Base-by-base conservation (phyloP, 768 basidiomycete genomes). In the Chlorophyllum brunneum region DNA sequence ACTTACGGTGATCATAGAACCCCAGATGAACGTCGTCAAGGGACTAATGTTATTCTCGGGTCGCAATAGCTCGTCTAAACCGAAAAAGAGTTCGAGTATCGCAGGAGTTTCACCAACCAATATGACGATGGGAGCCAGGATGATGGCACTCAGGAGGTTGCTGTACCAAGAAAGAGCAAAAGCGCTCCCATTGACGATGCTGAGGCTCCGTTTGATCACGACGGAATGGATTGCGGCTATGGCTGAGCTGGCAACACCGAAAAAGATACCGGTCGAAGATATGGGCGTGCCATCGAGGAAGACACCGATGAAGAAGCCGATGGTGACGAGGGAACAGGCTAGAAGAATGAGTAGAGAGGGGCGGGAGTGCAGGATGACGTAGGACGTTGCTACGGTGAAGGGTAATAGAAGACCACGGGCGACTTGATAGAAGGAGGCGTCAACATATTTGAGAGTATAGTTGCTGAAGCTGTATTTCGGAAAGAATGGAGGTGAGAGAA, bases 401-500 rank as follows among this genome's bases (percentile, higher is more conserved):
- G 95, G 95, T 20, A 98, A 83, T 24, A 98, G 82, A 55, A 98
- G 78, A 8, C 95, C 95, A 13, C 95, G 86, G 0, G 95, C 95
- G 56, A 98, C 88, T 72, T 95, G 94, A 67, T 95, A 94, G 69
- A 95, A 93, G 0, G 92, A 94, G 10, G 92, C 91, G 51, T 94
- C 93, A 59, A 97, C 94, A 62, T 88, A 92, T 82, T 93, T 91
- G 54, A 95, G 78, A 34, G 88, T 92, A 64, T 84, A 93, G 66
- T 94, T 95, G 69, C 89, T 90, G 63, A 90, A 86, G 61, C 89
- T 92, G 64, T 9, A 27, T 18, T 10, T 37, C 22, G 23, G 48
- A 44, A 30, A 36, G 7, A 20, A 18, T 23, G 26, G 56, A 39
- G 37, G 27, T 30, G 18, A 24, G 26, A 16, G 27, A 24, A 22